These are phyloP conservation scores for Epithemia pelagica DNA, from an alignment of 108 stramenopile species.

Conservation along the genomic window DNA sequence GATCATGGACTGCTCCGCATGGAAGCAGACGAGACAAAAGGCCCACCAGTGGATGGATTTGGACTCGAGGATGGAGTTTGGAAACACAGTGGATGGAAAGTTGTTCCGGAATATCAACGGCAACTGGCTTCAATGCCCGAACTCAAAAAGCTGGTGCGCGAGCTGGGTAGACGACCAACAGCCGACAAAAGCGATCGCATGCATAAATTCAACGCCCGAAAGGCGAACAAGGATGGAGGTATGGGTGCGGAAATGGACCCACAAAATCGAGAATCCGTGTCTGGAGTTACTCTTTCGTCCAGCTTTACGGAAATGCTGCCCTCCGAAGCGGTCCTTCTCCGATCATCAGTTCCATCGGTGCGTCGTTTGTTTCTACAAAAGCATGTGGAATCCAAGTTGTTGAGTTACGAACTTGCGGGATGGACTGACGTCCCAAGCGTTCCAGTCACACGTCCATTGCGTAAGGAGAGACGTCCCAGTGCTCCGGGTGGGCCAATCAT, in stretches of 20 bases:
- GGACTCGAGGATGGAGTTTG: slow-evolving; percentile 67
- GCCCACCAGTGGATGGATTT: slow-evolving; percentile 20
- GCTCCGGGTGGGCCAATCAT: slow-evolving; percentile 64
- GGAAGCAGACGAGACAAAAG: neutral
- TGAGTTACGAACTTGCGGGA: slow-evolving; percentile 61
- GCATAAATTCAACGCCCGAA: slow-evolving; percentile 45
- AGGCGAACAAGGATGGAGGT: slow-evolving; percentile 31
- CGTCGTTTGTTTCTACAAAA: slow-evolving; percentile 63
- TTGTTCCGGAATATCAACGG: slow-evolving; percentile 42
- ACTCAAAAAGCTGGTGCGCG: slow-evolving; percentile 34
- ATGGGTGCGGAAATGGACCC: slow-evolving; percentile 55
- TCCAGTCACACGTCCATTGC: slow-evolving; percentile 17
- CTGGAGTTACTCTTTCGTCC: slow-evolving; percentile 42
- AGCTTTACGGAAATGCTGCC: slow-evolving; percentile 69
- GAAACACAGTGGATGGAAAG: slow-evolving; percentile 57
- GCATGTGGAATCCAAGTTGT: slow-evolving; percentile 53
- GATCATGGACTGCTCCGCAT: slow-evolving; percentile 42
- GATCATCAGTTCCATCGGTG: slow-evolving; percentile 27
- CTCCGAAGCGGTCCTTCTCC: slow-evolving; percentile 59
- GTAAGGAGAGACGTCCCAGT: slow-evolving; percentile 31
- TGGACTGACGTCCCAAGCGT: slow-evolving; percentile 52
- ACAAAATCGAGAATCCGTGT: slow-evolving; percentile 36
- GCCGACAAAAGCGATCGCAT: slow-evolving; percentile 34
- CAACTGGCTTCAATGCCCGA: slow-evolving; percentile 46
- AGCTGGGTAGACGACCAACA: slow-evolving; percentile 51